Evolutionary conservation across 2,329 filamentous ascomycete genomes (phyloP), one percentile per base, ranked within the genome.

Genomic region (Cordyceps pruinosa): DNA sequence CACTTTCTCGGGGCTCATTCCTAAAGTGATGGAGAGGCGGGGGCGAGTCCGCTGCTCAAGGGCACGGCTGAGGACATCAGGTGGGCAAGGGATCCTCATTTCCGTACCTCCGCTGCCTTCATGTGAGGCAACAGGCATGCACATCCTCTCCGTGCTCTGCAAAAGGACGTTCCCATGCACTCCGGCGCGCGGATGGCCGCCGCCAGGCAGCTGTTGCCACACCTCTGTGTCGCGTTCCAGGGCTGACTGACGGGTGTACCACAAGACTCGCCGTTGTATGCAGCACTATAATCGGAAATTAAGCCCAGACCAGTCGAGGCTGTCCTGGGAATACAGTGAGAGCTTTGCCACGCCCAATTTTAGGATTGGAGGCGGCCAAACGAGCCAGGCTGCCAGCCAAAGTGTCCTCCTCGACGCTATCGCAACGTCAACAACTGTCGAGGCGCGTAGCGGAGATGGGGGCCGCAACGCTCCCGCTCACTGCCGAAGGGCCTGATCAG

Each of bases 61-160:
- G 17, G 23, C 17, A 45, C 23, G 23, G 19, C 42, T 55, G 52
- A 55, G 42, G 23, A 21, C 30, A 25, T 23, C 21, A 21, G 32
- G 41, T 17, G 52, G 42, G 17, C 30, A 37, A 39, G 19, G 32
- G 42, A 4, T 46, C 32, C 28, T 47, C 42, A 28, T 39, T 34
- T 47, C 42, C 28, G 42, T 46, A n/a, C 23, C 32, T 55, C 52
- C 52, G 42, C 17, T 23, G n/a, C 12, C 34, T 50, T 57, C 46
- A 57, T 57, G 55, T 57, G 55, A 57, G 55, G 55, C 39, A 19
- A 3, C 17, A 21, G 35, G 26, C 17, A 57, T 51, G 55, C 55
- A 49, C 26, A 57, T 32, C 45, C 15, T 8, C n/a, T 26, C 21
- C 21, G 23, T 55, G 52, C 42, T 37, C 15, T 30, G 52, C 19